phyloP scores from a whole-genome alignment of 1,284 basidiomycete genomes.

The Rhodotorula sp. region DNA sequence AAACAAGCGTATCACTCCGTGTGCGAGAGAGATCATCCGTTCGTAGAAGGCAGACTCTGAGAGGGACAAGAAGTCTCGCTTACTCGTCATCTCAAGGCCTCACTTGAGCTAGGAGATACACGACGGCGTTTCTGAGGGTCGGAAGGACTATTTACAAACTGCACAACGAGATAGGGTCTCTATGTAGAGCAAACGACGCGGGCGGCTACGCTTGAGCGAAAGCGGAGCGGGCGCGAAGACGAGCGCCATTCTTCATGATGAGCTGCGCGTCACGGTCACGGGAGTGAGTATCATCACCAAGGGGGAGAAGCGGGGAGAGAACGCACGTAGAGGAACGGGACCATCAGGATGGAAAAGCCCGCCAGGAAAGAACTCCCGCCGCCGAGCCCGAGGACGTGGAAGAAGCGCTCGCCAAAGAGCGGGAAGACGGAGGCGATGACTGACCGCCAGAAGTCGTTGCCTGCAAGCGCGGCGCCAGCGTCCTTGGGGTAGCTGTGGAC shows the following conservation, averaged over 20 bases:
- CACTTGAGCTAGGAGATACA: too few species aligned
- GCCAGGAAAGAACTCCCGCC: constrained; percentile 47
- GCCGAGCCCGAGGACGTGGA: constrained; percentile 45
- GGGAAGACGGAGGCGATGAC: constrained; percentile 34
- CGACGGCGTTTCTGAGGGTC: too few species aligned
- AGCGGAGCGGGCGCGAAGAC: constrained; percentile 10
- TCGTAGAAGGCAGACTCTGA: too few species aligned
- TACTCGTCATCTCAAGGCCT: too few species aligned
- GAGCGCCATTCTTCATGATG: constrained; percentile 21
- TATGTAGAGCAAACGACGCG: neutral
- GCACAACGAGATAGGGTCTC: neutral
- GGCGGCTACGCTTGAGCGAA: constrained; percentile 2
- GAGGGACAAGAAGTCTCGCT: too few species aligned
- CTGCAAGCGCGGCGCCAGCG: constrained; percentile 38
- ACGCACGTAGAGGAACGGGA: constrained; percentile 42
- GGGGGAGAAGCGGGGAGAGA: neutral
- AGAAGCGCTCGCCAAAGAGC: constrained; percentile 45
- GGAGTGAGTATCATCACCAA: neutral
- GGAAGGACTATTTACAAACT: too few species aligned
- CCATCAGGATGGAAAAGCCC: constrained; percentile 47
- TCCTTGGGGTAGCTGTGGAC: constrained; percentile 18
- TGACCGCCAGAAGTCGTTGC: constrained; percentile 40
- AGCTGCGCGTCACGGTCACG: neutral
- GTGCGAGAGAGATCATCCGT: too few species aligned
- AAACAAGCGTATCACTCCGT: too few species aligned